phyloP scores from a whole-genome alignment of 2,329 filamentous ascomycete species.

The Pyrenochaeta sp. region DNA sequence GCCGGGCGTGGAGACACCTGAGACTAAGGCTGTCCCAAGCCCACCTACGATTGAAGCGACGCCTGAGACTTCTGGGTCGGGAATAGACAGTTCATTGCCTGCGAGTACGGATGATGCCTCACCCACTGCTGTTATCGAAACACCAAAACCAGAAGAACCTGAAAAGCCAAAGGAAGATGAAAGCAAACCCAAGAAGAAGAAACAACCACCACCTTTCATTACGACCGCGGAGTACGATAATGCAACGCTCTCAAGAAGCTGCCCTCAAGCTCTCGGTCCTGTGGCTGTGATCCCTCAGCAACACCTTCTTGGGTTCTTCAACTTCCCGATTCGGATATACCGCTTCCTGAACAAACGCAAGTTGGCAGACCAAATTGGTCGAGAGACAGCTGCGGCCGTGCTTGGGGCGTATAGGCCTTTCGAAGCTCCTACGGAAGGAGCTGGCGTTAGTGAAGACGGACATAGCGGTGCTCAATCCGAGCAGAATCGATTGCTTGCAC shows the following conservation, averaged over 20 bases:
- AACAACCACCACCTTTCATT: slow-evolving; percentile 72
- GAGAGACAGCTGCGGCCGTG: slow-evolving; percentile 85
- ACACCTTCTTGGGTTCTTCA: slow-evolving; percentile 89
- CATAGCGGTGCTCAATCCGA: slow-evolving; percentile 58
- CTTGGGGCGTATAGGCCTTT: slow-evolving; percentile 65
- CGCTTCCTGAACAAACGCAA: slow-evolving; percentile 85
- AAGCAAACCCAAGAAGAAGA: slow-evolving; percentile 58
- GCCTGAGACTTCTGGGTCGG: slow-evolving; percentile 13
- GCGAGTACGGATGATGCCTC: slow-evolving; percentile 44
- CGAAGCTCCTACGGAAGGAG: slow-evolving; percentile 30
- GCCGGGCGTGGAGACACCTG: slow-evolving; percentile 52
- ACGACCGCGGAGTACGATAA: slow-evolving; percentile 77
- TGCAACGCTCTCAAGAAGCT: slow-evolving; percentile 67
- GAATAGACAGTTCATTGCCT: slow-evolving; percentile 13
- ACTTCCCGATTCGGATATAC: slow-evolving; percentile 84
- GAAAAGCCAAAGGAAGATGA: slow-evolving; percentile 47
- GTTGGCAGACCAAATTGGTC: slow-evolving; percentile 87
- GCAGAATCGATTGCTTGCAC: slow-evolving; percentile 68
- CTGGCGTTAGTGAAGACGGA: slow-evolving; percentile 39
- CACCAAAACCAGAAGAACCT: slow-evolving; percentile 33
- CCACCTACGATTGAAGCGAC: slow-evolving; percentile 13
- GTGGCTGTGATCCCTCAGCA: slow-evolving; percentile 78
- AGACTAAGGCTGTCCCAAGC: slow-evolving; percentile 20
- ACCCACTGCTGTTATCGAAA: slow-evolving; percentile 34
- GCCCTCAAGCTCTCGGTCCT: slow-evolving; percentile 76